These are phyloP conservation scores for Chaetomium sp. DNA, from an alignment of 2,329 filamentous ascomycete genomes.

Conservation along the genomic window DNA sequence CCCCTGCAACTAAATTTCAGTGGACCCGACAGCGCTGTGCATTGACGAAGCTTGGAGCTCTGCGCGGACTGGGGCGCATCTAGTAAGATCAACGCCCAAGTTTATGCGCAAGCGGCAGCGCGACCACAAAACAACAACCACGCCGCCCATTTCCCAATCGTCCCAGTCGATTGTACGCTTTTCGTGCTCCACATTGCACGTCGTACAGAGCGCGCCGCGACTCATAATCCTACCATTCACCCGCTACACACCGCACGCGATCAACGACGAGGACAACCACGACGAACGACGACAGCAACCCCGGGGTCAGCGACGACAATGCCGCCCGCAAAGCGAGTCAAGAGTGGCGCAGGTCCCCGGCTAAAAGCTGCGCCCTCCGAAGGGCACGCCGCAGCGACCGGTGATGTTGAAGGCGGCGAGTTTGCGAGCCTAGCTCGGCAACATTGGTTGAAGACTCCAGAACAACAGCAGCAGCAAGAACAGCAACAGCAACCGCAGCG, in stretches of 20 bases:
- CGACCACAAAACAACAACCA: slow-evolving; percentile 12
- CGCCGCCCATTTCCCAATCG: slow-evolving; percentile 1
- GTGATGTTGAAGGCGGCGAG: slow-evolving; percentile 61
- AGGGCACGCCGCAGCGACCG: slow-evolving; percentile 50
- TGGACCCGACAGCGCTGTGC: no score
- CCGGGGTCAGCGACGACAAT: slow-evolving; percentile 30
- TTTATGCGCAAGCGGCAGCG: slow-evolving; percentile 19
- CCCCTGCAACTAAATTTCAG: no score
- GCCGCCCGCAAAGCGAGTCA: slow-evolving; percentile 55
- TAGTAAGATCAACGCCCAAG: not conserved
- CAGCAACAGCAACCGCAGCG: no score
- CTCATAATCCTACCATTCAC: no score
- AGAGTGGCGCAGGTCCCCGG: slow-evolving; percentile 42
- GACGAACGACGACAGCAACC: not conserved
- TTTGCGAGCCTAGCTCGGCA: slow-evolving; percentile 74
- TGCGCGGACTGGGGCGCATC: not conserved
- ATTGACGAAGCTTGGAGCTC: slow-evolving; percentile 1
- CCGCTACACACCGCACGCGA: slow-evolving; percentile 14
- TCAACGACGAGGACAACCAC: not conserved
- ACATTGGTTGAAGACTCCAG: slow-evolving; percentile 67
- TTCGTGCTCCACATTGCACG: no score
- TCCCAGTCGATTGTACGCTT: no score
- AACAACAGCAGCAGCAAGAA: slow-evolving; percentile 16
- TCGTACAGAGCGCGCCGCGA: no score
- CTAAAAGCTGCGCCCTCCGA: slow-evolving; percentile 35